Base-by-base conservation (phyloP, 1,284 basidiomycete species). In the Sporisorium sorghi region DNA sequence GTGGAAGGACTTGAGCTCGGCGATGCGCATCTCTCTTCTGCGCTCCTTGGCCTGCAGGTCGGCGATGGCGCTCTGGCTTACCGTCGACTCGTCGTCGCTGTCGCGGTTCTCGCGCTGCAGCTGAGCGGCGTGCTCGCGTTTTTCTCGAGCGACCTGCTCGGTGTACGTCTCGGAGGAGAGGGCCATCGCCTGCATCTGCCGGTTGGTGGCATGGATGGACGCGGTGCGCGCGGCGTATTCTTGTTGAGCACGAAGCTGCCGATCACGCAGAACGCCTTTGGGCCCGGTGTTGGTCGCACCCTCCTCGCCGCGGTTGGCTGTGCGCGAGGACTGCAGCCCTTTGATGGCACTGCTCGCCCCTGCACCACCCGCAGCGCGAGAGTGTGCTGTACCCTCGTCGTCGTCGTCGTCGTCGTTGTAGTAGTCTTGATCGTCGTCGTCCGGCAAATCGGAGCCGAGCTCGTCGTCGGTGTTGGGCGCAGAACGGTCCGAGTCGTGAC, bases 261-360 rank as follows among this genome's bases (percentile, higher is more conserved):
- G 69, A 59, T 81, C 79, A 12, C 64, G 61, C 17, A 77, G 42
- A 15, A 81, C 79, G 26, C 79, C 79, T 48, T 81, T 81, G 30
- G 76, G 77, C 8, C 79, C 79, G 8, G 79, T 80, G 23, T 78
- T 63, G 57, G 60, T 51, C 0, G 75, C 74, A 5, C 73, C 73
- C 10, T 63, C 59, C 19, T 50, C 52, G 14, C 62, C 66, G 11
- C 67, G 55, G 3, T 49, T 64, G 9, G 62, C 56, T 4, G 63
- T 58, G 3, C 53, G 53, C 4, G 60, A 67, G 32, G 53, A 48
- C 28, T 40, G 35, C 15, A 60, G 50, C 14, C 59, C 64, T 23
- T 52, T 60, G 35, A 49, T 33, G n/a, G 40, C 54, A 9, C 32
- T 23, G 24, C 37, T 30, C 9, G 28, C 5, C 28, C 5, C 37